Conservation (phyloP, 257 asterid genomes). For the Thymus mandschuricus region DNA sequence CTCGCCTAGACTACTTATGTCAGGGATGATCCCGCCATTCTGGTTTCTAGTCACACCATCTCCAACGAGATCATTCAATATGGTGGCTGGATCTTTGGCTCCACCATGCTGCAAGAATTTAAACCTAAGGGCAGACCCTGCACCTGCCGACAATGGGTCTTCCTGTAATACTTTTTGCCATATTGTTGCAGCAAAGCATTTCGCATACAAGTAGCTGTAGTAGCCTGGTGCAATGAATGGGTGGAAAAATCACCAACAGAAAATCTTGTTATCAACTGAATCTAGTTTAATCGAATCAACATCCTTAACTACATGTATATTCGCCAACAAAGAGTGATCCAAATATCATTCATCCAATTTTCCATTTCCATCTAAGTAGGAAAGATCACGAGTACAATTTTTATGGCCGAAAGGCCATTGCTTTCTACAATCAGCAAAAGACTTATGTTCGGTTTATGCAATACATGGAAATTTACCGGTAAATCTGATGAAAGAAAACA, state of each 20-base stretch:
- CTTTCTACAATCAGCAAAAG: background rate
- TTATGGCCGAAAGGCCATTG: background rate
- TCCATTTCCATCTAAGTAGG: background rate
- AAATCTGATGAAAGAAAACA: background rate
- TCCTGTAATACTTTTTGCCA: conserved; percentile 76
- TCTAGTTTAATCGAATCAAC: background rate
- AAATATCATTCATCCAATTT: background rate
- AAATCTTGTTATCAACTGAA: background rate
- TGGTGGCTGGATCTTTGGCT: conserved; percentile 79
- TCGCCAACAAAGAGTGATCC: background rate
- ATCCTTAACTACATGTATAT: background rate
- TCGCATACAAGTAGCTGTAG: conserved; percentile 96
- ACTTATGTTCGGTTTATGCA: background rate
- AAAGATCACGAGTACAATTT: background rate
- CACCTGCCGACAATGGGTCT: conserved; percentile 73
- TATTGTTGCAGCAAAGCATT: conserved; percentile 81
- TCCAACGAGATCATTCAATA: conserved; percentile 78
- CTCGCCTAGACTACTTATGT: conserved; percentile 61
- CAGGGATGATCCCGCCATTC: conserved; percentile 74
- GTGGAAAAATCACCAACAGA: background rate
- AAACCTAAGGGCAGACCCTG: conserved; percentile 79
- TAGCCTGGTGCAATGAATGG: conserved; percentile 57
- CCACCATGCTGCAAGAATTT: conserved; percentile 90
- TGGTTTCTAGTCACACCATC: conserved; percentile 42
- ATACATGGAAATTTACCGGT: background rate